Evolutionary conservation across 257 asterid species (phyloP).

Genomic region (Nicotiana otophora): DNA sequence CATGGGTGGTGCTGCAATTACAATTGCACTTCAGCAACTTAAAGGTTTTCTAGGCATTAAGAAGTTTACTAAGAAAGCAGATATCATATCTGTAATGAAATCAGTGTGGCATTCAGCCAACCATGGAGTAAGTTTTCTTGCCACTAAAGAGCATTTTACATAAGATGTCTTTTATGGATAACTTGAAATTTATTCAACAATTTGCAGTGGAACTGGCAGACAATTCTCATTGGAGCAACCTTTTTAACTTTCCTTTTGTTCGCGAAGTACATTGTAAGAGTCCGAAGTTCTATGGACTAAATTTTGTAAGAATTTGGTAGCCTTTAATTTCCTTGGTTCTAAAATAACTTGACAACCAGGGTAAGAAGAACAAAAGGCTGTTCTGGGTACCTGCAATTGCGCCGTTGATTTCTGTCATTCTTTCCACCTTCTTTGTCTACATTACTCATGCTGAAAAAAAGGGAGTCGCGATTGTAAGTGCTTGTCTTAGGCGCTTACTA

Average conservation of each 20-base stretch:
- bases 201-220: constrained; percentile 76
- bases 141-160: neutral
- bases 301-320: neutral
- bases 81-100: constrained; percentile 63
- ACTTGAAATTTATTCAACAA: neutral
- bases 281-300: neutral
- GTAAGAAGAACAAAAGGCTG: constrained; percentile 61
- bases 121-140: constrained; percentile 36
- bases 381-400: constrained; percentile 90
- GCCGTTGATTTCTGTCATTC: constrained; percentile 62
- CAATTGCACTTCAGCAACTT: constrained; percentile 86
- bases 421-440: constrained; percentile 70
- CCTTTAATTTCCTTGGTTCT: neutral
- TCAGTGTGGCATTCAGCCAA: constrained; percentile 44
- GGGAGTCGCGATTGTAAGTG: constrained; percentile 79
- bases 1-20: constrained; percentile 95
- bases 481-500: neutral
- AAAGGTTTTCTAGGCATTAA: constrained; percentile 77
- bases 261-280: constrained; percentile 52
- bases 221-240: constrained; percentile 56
- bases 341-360: constrained; percentile 24
- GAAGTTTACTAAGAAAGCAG: constrained; percentile 63
- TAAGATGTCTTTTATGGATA: neutral
- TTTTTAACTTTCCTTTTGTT: constrained; percentile 62
- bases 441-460: constrained; percentile 58